Conservation (phyloP, 495 filamentous ascomycete species). For the Podospora conica region DNA sequence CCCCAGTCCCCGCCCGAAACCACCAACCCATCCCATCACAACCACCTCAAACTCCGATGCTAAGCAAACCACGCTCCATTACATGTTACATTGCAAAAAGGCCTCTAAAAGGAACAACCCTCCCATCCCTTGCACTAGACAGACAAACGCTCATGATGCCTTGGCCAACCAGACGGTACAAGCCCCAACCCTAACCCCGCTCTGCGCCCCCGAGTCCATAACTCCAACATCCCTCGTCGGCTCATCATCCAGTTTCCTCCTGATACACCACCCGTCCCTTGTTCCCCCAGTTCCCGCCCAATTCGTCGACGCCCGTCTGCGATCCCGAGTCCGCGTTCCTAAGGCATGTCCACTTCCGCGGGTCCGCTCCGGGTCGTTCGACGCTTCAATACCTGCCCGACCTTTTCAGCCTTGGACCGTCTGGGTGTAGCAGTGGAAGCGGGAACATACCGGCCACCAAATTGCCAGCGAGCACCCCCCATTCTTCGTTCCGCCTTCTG, state of each 20-base stretch:
- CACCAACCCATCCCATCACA: neutral
- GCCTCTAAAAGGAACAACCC: neutral
- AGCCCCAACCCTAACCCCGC: neutral
- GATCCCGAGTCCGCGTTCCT: neutral
- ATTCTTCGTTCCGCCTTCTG: neutral
- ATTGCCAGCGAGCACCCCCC: no score
- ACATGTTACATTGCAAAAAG: neutral
- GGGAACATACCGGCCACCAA: neutral
- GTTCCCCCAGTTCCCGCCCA: neutral
- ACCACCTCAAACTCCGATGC: neutral
- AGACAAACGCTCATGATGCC: neutral
- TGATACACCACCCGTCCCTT: neutral
- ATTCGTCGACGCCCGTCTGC: neutral
- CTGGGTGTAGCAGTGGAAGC: neutral
- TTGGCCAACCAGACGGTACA: neutral
- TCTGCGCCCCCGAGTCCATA: neutral
- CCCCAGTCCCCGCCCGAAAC: no score
- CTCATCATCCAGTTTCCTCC: neutral
- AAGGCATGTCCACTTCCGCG: neutral
- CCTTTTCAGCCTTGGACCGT: no score
- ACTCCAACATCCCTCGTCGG: neutral
- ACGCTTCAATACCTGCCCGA: no score
- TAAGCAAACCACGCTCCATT: neutral
- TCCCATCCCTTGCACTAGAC: neutral
- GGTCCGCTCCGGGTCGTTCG: no score